Conservation (phyloP, 805 yeast species). For the Blastobotrys mokoenaii region DNA sequence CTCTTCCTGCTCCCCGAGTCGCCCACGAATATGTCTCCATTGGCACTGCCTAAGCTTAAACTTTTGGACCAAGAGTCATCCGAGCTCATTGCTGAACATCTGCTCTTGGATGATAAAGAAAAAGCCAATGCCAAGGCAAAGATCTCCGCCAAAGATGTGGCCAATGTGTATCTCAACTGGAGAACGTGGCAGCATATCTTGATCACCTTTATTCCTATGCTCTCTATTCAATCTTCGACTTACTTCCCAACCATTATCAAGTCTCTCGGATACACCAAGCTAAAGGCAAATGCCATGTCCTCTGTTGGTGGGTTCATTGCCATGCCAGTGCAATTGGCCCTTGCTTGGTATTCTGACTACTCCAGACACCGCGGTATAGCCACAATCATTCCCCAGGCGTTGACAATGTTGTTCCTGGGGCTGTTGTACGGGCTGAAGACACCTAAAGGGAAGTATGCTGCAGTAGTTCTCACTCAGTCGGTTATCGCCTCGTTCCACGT, state of each 20-base stretch:
- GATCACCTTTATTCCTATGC: constrained; percentile 44
- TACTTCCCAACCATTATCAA: constrained; percentile 52
- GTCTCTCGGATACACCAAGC: constrained; percentile 52
- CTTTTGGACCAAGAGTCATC: constrained; percentile 3
- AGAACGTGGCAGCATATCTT: constrained; percentile 43
- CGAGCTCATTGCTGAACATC: constrained; percentile 1
- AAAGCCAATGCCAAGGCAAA: constrained; percentile 36
- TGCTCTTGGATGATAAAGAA: constrained; percentile 8
- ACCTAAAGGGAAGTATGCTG: constrained; percentile 10
- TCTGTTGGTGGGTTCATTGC: constrained; percentile 15
- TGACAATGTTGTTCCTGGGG: constrained; percentile 6
- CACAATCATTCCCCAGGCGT: constrained; percentile 7
- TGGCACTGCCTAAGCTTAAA: constrained; percentile 5
- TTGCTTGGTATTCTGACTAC: constrained; percentile 8
- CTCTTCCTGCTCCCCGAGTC: constrained; percentile 42
- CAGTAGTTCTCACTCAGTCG: constrained; percentile 7
- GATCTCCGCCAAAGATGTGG: constrained; percentile 35
- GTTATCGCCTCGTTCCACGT: constrained; percentile 7
- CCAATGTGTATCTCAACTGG: constrained; percentile 42
- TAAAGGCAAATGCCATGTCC: constrained; percentile 54
- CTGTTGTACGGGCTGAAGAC: constrained; percentile 4
- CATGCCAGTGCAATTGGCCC: constrained; percentile 7
- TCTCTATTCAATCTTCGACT: constrained; percentile 53
- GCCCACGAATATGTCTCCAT: constrained; percentile 24
- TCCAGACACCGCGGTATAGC: constrained; percentile 7